Percentiles rank a stretch among this genome's conserved stretches.
phyloP scores from a whole-genome alignment of 768 basidiomycete genomes.

The Lepiota venenata region DNA sequence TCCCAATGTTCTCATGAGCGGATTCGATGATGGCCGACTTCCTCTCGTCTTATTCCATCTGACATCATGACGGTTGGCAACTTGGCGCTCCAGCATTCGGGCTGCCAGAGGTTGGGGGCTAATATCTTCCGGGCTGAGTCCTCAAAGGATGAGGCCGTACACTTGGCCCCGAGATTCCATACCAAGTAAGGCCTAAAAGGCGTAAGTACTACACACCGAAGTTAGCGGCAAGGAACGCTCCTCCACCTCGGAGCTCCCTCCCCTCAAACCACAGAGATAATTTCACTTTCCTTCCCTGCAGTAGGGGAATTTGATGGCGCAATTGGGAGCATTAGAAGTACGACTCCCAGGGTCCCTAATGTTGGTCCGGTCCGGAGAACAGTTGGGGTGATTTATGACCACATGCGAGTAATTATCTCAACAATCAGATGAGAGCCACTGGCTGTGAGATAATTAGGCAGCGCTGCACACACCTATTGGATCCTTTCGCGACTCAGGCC shows the following conservation, averaged over 20 bases:
- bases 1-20: too few species aligned
- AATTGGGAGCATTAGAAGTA: not conserved
- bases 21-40: too few species aligned
- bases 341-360: not conserved
- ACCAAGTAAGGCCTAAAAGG: not conserved
- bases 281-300: too few species aligned
- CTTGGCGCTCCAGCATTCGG: too few species aligned
- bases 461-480: not conserved
- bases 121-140: too few species aligned
- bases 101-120: too few species aligned
- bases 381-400: not conserved
- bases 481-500: slow-evolving; percentile 8
- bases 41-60: too few species aligned
- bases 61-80: too few species aligned
- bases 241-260: too few species aligned
- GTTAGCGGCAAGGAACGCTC: slow-evolving; percentile 1
- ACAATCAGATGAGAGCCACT: not conserved
- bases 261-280: too few species aligned
- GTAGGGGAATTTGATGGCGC: not conserved
- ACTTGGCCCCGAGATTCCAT: not conserved
- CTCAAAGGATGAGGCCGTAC: not conserved
- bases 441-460: not conserved
- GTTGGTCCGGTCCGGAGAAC: not conserved
- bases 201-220: not conserved
- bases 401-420: not conserved